These are phyloP conservation scores for Thermoascus crustaceus DNA, from an alignment of 2,329 filamentous ascomycete species.

Conservation along the genomic window DNA sequence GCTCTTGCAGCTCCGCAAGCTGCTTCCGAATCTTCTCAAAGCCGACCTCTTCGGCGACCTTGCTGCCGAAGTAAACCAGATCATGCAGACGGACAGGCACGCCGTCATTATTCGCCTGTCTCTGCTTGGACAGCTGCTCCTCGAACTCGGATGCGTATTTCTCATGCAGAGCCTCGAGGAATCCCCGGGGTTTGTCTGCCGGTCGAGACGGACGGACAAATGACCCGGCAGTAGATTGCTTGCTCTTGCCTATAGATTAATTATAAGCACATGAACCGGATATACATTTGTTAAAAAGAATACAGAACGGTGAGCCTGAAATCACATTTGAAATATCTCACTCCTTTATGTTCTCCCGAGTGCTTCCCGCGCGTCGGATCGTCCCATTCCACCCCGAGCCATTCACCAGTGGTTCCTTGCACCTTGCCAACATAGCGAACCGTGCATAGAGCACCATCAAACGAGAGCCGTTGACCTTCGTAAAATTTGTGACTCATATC, in stretches of 20 bases:
- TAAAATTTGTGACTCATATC: constrained; percentile 30
- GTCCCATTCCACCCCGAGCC: constrained; percentile 97
- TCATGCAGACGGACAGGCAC: constrained; percentile 27
- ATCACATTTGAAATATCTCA: constrained; percentile 74
- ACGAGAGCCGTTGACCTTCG: constrained; percentile 71
- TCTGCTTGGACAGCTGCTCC: constrained; percentile 19
- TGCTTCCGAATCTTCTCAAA: constrained; percentile 85
- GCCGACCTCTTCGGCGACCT: constrained; percentile 86
- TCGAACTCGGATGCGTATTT: constrained; percentile 68
- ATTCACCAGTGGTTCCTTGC: constrained; percentile 64
- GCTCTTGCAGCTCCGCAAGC: constrained; percentile 66
- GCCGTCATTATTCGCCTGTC: background rate
- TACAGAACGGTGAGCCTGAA: constrained; percentile 2
- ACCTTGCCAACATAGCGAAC: constrained; percentile 75
- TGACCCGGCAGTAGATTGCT: constrained; percentile 64
- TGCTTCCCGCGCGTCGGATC: constrained; percentile 81
- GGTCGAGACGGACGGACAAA: constrained; percentile 74
- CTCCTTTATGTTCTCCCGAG: constrained; percentile 70
- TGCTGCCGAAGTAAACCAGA: constrained; percentile 64
- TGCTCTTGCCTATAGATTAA: constrained; percentile 46
- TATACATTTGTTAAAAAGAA: constrained; percentile 4
- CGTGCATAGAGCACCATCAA: constrained; percentile 69
- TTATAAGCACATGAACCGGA: constrained; percentile 10
- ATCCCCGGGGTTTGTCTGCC: constrained; percentile 59
- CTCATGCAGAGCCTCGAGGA: constrained; percentile 67